phyloP scores from a whole-genome alignment of 495 filamentous ascomycete species.

The Aspergillus ostianus region DNA sequence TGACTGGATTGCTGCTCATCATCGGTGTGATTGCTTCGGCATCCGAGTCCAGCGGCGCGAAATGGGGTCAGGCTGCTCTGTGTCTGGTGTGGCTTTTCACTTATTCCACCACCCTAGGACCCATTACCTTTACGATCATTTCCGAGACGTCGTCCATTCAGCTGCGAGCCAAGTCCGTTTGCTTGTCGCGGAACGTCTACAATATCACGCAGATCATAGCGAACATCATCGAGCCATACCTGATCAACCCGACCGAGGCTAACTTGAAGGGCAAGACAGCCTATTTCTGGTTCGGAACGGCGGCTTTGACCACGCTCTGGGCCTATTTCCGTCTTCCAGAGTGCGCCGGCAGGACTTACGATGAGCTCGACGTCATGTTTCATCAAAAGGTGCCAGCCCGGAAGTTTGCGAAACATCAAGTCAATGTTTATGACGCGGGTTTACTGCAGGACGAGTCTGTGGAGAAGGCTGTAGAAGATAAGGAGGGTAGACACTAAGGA shows the following conservation, averaged over 20 bases:
- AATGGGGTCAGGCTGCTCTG: slow-evolving; percentile 48
- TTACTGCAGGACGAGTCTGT: slow-evolving; percentile 21
- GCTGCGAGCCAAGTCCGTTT: slow-evolving; percentile 66
- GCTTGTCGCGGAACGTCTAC: slow-evolving; percentile 61
- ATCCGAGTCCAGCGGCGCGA: slow-evolving; percentile 33
- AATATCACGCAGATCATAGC: slow-evolving; percentile 63
- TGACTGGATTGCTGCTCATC: slow-evolving; percentile 58
- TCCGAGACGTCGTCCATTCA: slow-evolving; percentile 67
- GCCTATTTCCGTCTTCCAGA: slow-evolving; percentile 70
- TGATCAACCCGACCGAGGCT: slow-evolving; percentile 67
- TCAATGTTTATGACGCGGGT: slow-evolving; percentile 51
- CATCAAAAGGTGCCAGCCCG: slow-evolving; percentile 55
- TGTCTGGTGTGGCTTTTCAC: slow-evolving; percentile 65
- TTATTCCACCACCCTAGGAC: slow-evolving; percentile 69
- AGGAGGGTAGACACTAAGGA: background rate
- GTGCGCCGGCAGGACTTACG: slow-evolving; percentile 61
- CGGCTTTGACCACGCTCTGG: slow-evolving; percentile 62
- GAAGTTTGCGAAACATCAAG: slow-evolving; percentile 57
- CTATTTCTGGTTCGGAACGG: slow-evolving; percentile 68
- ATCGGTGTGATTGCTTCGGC: slow-evolving; percentile 64
- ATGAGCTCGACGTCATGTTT: slow-evolving; percentile 67
- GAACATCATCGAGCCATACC: slow-evolving; percentile 63
- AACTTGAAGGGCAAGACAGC: slow-evolving; percentile 64
- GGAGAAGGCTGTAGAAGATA: background rate
- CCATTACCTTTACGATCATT: slow-evolving; percentile 69